A percentile compares a stretch with the other conserved stretches of the same genome.
Evolutionary conservation across 176 grass and related monocot species (phyloP).

Genomic region (Cenchrus purpureus): DNA sequence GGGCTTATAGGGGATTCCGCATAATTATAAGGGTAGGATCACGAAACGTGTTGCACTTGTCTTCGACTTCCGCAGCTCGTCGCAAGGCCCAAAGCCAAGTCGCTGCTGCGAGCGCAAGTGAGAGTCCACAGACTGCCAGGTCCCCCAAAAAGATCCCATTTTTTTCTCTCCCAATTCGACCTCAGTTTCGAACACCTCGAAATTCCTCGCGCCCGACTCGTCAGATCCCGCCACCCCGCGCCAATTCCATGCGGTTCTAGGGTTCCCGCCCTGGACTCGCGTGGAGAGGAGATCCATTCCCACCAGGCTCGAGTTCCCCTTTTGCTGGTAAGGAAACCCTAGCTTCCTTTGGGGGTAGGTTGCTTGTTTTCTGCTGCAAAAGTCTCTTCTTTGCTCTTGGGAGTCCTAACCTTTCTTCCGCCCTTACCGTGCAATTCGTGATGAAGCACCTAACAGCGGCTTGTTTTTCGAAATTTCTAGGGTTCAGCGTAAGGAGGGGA

Average conservation of each 20-base stretch:
- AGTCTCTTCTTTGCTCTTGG: background rate
- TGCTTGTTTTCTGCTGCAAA: background rate
- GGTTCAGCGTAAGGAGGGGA: slow-evolving; percentile 40
- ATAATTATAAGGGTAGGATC: accelerated
- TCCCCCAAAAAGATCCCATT: slow-evolving; percentile 29
- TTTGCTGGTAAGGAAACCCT: slow-evolving; percentile 13
- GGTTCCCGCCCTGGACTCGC: background rate
- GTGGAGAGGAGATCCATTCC: slow-evolving; percentile 4
- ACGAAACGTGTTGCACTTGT: slow-evolving; percentile 42
- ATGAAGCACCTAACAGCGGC: slow-evolving; percentile 5
- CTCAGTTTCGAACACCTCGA: slow-evolving; percentile 22
- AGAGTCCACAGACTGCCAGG: slow-evolving; percentile 39
- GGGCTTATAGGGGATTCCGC: accelerated
- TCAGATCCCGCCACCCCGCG: slow-evolving; percentile 36
- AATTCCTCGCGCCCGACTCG: slow-evolving; percentile 23
- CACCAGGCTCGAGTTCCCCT: background rate
- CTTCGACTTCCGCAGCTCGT: background rate
- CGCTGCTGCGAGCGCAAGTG: slow-evolving; percentile 11
- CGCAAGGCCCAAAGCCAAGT: background rate
- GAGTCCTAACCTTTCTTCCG: background rate
- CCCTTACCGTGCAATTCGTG: background rate
- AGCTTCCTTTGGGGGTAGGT: slow-evolving; percentile 22
- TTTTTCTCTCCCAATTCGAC: slow-evolving; percentile 28
- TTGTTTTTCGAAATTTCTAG: slow-evolving; percentile 11
- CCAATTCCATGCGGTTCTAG: slow-evolving; percentile 30